A percentile compares a stretch with the other conserved stretches of the same genome.
Evolutionary conservation across 345 rosid species (phyloP).

Genomic region (Camelina hispida): DNA sequence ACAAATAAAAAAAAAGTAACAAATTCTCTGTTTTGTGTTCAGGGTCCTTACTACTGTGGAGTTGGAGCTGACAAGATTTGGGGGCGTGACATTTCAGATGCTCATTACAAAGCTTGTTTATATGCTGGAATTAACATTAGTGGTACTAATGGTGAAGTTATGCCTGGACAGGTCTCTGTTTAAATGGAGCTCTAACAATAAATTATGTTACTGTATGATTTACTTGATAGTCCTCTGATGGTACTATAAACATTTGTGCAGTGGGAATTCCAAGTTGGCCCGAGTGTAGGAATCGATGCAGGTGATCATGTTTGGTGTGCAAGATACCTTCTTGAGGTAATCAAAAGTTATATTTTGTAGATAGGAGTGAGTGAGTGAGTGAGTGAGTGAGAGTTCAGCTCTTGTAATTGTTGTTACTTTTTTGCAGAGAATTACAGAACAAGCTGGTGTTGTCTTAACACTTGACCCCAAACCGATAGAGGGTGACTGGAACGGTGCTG

Average conservation of each 20-base stretch:
- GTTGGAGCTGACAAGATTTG: slow-evolving; percentile 97
- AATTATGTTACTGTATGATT: slow-evolving; percentile 11
- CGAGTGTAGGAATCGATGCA: slow-evolving; percentile 95
- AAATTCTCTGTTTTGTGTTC: slow-evolving; percentile 24
- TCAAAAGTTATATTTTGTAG: background rate
- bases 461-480: slow-evolving; percentile 96
- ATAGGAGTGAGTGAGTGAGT: background rate
- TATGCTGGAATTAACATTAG: slow-evolving; percentile 94
- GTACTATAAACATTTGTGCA: slow-evolving; percentile 41
- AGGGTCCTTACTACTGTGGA: slow-evolving; percentile 99
- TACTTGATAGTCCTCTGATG: background rate
- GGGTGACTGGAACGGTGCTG: slow-evolving; percentile 99
- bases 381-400: slow-evolving; percentile 6
- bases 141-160: slow-evolving; percentile 98
- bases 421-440: slow-evolving; percentile 94
- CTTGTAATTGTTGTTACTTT: slow-evolving; percentile 11
- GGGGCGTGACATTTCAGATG: slow-evolving; percentile 97
- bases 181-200: background rate
- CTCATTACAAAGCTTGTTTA: slow-evolving; percentile 96
- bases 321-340: slow-evolving; percentile 97
- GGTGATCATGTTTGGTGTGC: slow-evolving; percentile 95
- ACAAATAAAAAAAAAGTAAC: background rate
- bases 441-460: slow-evolving; percentile 89
- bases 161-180: slow-evolving; percentile 92
- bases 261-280: slow-evolving; percentile 99